These are phyloP conservation scores for Globisporangium rhizosaccharum DNA, from an alignment of 352 stramenopile genomes.

Conservation along the genomic window DNA sequence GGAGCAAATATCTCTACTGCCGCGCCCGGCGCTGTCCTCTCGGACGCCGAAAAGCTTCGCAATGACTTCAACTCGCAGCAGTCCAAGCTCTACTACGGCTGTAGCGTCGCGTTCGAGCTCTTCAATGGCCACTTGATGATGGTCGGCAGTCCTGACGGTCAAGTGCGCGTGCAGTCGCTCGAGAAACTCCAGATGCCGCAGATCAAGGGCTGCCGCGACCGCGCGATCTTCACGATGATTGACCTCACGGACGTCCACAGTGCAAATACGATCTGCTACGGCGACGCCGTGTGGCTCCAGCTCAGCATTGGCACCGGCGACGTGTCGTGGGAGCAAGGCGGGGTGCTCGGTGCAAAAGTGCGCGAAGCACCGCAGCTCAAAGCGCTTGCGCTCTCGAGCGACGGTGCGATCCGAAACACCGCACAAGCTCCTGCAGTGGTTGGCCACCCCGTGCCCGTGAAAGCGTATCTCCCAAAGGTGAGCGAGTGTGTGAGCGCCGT, in stretches of 20 bases:
- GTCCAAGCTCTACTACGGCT: slow-evolving; percentile 58
- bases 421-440: slow-evolving; percentile 39
- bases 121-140: slow-evolving; percentile 78
- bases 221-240: slow-evolving; percentile 65
- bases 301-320: slow-evolving; percentile 62
- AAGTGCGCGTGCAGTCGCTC: slow-evolving; percentile 55
- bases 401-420: slow-evolving; percentile 48
- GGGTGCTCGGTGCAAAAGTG: slow-evolving; percentile 69
- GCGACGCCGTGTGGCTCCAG: slow-evolving; percentile 74
- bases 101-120: slow-evolving; percentile 59
- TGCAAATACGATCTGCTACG: slow-evolving; percentile 61
- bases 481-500: background rate
- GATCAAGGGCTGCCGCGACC: slow-evolving; percentile 44
- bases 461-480: slow-evolving; percentile 70
- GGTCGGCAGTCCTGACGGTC: slow-evolving; percentile 52
- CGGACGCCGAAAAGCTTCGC: slow-evolving; percentile 56
- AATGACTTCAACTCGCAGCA: slow-evolving; percentile 71
- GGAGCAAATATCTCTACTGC: background rate
- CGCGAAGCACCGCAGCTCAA: slow-evolving; percentile 66
- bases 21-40: slow-evolving; percentile 13
- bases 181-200: slow-evolving; percentile 48
- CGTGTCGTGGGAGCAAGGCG: slow-evolving; percentile 64
- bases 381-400: slow-evolving; percentile 38
- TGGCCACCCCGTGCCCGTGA: slow-evolving; percentile 52
- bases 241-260: slow-evolving; percentile 61